Evolutionary conservation across 202 grass and related monocot species (phyloP).

Genomic region (Digitaria exilis): DNA sequence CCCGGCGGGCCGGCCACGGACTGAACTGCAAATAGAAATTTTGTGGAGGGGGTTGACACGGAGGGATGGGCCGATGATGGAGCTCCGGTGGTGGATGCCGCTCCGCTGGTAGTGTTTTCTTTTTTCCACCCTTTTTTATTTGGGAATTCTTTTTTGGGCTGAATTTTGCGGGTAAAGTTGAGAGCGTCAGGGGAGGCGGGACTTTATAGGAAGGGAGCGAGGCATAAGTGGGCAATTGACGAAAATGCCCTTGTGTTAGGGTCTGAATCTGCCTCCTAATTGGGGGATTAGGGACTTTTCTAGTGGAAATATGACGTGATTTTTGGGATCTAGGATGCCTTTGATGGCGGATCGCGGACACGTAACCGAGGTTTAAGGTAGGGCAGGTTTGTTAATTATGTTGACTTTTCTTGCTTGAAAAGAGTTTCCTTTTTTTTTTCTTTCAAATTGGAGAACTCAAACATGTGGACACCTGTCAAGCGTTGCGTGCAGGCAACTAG

Average conservation of each 20-base stretch:
- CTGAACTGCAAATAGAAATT: background rate
- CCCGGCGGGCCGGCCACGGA: slow-evolving; percentile 28
- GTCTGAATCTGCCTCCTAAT: slow-evolving; percentile 19
- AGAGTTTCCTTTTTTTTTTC: background rate
- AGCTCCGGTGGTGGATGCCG: slow-evolving; percentile 15
- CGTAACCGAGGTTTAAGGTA: slow-evolving; percentile 18
- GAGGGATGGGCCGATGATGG: background rate
- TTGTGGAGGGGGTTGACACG: background rate
- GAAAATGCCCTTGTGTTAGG: slow-evolving; percentile 14
- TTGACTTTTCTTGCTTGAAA: background rate
- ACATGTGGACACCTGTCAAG: background rate
- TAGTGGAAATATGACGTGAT: background rate
- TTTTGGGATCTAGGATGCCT: background rate
- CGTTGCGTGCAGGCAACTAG: background rate
- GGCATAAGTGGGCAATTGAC: slow-evolving; percentile 32
- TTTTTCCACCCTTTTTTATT: background rate
- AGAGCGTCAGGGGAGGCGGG: background rate
- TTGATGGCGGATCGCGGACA: slow-evolving; percentile 42
- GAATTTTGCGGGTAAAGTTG: slow-evolving; percentile 47
- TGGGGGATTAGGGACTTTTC: background rate
- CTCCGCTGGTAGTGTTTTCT: background rate
- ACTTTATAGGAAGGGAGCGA: slow-evolving; percentile 34
- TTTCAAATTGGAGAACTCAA: background rate
- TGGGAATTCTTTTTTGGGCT: slow-evolving; percentile 7
- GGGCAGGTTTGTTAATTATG: background rate